Evolutionary conservation across 441 rosid genomes (phyloP).

Genomic region (Adansonia madagascariensis): DNA sequence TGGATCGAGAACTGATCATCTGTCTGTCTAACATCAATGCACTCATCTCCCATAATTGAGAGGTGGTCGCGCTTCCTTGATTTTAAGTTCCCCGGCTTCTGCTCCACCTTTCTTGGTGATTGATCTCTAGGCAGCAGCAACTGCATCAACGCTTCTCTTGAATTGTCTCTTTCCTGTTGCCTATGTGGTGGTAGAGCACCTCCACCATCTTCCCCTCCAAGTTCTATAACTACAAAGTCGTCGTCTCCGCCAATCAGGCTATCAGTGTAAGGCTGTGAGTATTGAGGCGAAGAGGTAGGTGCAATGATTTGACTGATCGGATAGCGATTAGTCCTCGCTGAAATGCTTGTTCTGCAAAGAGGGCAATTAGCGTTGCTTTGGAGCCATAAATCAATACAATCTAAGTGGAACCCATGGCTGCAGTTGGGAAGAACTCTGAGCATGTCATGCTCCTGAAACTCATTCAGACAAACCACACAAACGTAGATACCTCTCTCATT

Average conservation of each 20-base stretch:
- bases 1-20: slow-evolving; percentile 49
- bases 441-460: slow-evolving; percentile 63
- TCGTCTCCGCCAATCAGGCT: slow-evolving; percentile 51
- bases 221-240: slow-evolving; percentile 65
- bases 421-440: slow-evolving; percentile 64
- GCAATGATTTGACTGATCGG: slow-evolving; percentile 53
- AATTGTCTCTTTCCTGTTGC: slow-evolving; percentile 39
- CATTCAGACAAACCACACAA: slow-evolving; percentile 65
- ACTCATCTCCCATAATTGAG: slow-evolving; percentile 61
- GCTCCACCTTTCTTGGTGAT: slow-evolving; percentile 40
- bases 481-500: slow-evolving; percentile 39
- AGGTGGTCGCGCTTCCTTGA: slow-evolving; percentile 34
- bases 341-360: slow-evolving; percentile 63
- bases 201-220: slow-evolving; percentile 40
- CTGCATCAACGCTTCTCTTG: slow-evolving; percentile 25
- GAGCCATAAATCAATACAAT: slow-evolving; percentile 67
- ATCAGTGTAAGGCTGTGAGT: slow-evolving; percentile 40
- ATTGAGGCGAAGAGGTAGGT: slow-evolving; percentile 69
- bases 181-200: slow-evolving; percentile 20
- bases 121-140: slow-evolving; percentile 31
- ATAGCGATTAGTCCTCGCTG: slow-evolving; percentile 39
- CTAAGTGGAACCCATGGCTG: slow-evolving; percentile 60
- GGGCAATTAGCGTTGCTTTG: slow-evolving; percentile 65
- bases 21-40: slow-evolving; percentile 56
- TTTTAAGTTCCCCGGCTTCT: slow-evolving; percentile 36